Evolutionary conservation across 139 green algal species (phyloP), one percentile per base, ranked within the genome.

Genomic region (Zygnema circumcarinatum): DNA sequence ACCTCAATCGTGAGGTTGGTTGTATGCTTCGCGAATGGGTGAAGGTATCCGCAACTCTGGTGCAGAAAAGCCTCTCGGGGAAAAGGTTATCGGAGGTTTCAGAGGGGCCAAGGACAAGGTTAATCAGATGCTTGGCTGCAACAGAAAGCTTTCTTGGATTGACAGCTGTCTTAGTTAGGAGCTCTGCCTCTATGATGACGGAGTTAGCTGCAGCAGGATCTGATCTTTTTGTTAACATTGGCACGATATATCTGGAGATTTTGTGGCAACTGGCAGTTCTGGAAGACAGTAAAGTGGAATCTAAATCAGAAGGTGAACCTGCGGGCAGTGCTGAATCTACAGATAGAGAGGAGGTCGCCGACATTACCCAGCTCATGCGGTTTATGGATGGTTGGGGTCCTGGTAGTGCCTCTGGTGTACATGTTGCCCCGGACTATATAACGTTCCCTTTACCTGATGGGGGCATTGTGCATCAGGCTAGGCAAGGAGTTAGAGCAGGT

Each of bases 201-300:
- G 88, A 92, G 72, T 2, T 90, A 35, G 35, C 68, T 31, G 33
- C 29, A 11, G 31, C 62, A 38, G 85, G 69, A 29, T 47, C n/a
- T 33, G 81, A 90, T 36, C 21, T 91, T n/a, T 38, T 91, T 25
- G 25, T 2, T 21, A 76, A 92, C 32, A 41, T 81, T 35, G 81
- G 73, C 40, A 38, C 40, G 36, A 25, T 92, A 2, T 38, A 87
- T 20, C 35, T 39, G 36, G 83, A 85, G 40, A 40, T 80, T 16
- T 52, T 74, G 3, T 87, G 83, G 83, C 88, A 92, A 40, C n/a
- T 90, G 2, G 54, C 85, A 1, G 36, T 90, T 0, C 3, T 83
- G 21, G 29, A 83, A 33, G 35, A 86, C 31, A 82, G 35, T 36
- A 87, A 87, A 7, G 69, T 40, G 25, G 40, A 76, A 76, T 47